A percentile compares a stretch with the other conserved stretches of the same genome.
Conservation (phyloP, 2,329 filamentous ascomycete genomes). For the Xylariaceae sp. region DNA sequence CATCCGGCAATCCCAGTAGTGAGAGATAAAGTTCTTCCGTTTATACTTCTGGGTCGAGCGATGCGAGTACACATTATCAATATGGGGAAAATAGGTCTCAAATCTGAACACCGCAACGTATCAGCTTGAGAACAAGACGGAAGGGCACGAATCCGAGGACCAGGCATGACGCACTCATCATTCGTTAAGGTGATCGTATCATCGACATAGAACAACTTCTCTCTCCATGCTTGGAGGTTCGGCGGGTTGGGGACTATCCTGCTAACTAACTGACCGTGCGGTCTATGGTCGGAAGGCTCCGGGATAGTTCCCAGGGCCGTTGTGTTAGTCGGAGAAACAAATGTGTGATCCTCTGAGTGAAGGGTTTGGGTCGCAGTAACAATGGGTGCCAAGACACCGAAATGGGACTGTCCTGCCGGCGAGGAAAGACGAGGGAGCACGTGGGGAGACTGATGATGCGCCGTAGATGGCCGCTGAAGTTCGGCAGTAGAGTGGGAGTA, state of each 20-base stretch:
- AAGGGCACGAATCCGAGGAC: not conserved
- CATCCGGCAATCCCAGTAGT: constrained; percentile 81
- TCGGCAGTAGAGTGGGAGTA: constrained; percentile 15
- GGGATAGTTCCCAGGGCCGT: constrained; percentile 20
- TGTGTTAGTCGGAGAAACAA: constrained; percentile 20
- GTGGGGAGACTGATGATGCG: constrained; percentile 19
- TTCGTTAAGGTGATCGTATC: constrained; percentile 68
- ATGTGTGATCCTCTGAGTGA: constrained; percentile 37
- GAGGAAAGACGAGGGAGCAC: constrained; percentile 34
- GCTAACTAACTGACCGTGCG: constrained; percentile 49
- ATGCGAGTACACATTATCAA: constrained; percentile 83
- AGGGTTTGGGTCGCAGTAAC: constrained; percentile 20
- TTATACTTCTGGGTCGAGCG: constrained; percentile 78
- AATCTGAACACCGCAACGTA: constrained; percentile 47
- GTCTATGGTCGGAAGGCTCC: constrained; percentile 38
- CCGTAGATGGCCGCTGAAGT: constrained; percentile 22
- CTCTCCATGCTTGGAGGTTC: constrained; percentile 64
- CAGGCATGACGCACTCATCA: constrained; percentile 54
- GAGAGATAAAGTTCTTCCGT: constrained; percentile 75
- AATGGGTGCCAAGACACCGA: constrained; percentile 40
- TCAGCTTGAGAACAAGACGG: constrained; percentile 10
- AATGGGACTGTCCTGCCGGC: constrained; percentile 37
- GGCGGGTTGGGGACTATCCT: constrained; percentile 64
- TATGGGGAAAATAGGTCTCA: constrained; percentile 76
- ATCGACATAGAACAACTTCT: constrained; percentile 71